Conservation (phyloP, 345 rosid species). For the Pseudoturritis turrita region DNA sequence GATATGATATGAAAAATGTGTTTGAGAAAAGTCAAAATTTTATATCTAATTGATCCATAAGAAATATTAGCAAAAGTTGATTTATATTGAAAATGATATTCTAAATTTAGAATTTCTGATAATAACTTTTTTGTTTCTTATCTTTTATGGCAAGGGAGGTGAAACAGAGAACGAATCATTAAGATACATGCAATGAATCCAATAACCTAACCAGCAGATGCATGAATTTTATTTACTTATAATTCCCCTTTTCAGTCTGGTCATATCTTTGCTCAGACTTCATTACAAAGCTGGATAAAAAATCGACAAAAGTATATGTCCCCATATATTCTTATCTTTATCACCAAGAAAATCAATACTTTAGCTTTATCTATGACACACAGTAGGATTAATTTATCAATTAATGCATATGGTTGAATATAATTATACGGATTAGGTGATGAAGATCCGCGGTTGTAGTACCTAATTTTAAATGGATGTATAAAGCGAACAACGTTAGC, state of each 20-base stretch:
- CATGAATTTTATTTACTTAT: slow-evolving; percentile 6
- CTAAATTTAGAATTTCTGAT: not conserved
- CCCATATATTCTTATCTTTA: slow-evolving; percentile 11
- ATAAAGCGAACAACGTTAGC: too few species aligned
- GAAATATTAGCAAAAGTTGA: not conserved
- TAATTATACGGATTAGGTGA: not conserved
- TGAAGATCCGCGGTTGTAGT: not conserved
- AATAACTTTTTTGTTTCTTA: not conserved
- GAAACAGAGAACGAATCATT: slow-evolving; percentile 2
- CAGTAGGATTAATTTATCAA: not conserved
- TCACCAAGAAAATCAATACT: not conserved
- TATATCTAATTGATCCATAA: not conserved
- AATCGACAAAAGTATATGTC: slow-evolving; percentile 10
- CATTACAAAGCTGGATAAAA: not conserved
- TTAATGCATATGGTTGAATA: not conserved
- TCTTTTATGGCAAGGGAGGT: slow-evolving; percentile 6
- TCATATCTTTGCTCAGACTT: slow-evolving; percentile 23
- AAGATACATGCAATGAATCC: slow-evolving; percentile 26
- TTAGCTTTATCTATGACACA: not conserved
- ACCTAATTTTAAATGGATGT: too few species aligned
- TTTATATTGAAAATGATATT: not conserved
- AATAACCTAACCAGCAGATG: slow-evolving; percentile 16
- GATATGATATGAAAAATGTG: not conserved
- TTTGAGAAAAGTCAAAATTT: not conserved
- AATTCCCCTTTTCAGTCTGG: slow-evolving; percentile 4